Evolutionary conservation across 208 protist species (phyloP).

Genomic region (Porcisia deanei): DNA sequence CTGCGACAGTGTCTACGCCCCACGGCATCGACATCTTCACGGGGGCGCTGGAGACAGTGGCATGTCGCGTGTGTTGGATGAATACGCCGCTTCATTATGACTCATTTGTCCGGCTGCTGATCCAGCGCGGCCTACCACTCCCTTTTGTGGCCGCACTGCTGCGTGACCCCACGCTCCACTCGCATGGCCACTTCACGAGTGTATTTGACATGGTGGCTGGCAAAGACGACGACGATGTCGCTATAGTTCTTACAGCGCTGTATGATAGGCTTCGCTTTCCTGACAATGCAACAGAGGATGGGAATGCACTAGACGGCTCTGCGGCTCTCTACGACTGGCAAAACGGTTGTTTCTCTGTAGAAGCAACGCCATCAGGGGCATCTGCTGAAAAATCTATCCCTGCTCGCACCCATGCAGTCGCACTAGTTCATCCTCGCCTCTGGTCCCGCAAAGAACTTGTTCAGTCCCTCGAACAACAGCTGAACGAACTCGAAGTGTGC

Average conservation of each 20-base stretch:
- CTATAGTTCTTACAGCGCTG: slow-evolving; percentile 28
- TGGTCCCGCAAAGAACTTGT: slow-evolving; percentile 19
- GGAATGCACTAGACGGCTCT: not conserved
- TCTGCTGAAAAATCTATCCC: not conserved
- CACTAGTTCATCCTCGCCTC: slow-evolving; percentile 49
- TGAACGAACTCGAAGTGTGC: slow-evolving; percentile 30
- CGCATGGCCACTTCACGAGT: slow-evolving; percentile 21
- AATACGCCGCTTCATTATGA: slow-evolving; percentile 50
- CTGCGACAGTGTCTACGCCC: slow-evolving; percentile 1
- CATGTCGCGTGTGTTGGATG: slow-evolving; percentile 73
- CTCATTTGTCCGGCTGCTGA: slow-evolving; percentile 47
- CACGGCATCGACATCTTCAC: slow-evolving; percentile 56
- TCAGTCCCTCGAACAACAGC: slow-evolving; percentile 19
- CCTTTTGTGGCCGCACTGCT: slow-evolving; percentile 46
- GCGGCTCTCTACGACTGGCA: slow-evolving; percentile 26
- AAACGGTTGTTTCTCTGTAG: not conserved
- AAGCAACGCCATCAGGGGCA: not conserved
- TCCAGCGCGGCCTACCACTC: slow-evolving; percentile 37
- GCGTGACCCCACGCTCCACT: slow-evolving; percentile 41
- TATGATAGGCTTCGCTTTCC: slow-evolving; percentile 19
- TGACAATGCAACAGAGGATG: slow-evolving; percentile 15
- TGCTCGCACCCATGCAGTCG: slow-evolving; percentile 17
- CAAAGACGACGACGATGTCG: slow-evolving; percentile 36
- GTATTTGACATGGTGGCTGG: slow-evolving; percentile 53
- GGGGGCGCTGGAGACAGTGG: slow-evolving; percentile 75